These are phyloP conservation scores for Ceratobasidium sp. DNA, from an alignment of 1,284 basidiomycete species.

Conservation along the genomic window DNA sequence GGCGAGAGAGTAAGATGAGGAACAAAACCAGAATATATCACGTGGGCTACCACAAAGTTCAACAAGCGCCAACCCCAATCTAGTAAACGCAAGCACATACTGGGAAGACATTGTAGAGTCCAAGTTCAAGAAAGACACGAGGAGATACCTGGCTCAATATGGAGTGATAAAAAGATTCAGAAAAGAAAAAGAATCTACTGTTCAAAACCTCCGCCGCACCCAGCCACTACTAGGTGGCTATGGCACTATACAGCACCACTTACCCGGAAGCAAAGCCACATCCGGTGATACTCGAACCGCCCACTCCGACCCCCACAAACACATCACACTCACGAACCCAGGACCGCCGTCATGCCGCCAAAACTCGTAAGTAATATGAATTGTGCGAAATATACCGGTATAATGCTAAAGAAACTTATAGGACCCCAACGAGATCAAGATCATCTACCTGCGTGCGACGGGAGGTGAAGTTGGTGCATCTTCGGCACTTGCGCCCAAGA, in stretches of 20 bases:
- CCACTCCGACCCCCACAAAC: slow-evolving; percentile 23
- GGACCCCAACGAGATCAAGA: slow-evolving; percentile 96
- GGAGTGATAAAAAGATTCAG: no score
- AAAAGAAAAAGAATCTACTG: no score
- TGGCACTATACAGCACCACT: slow-evolving; percentile 25
- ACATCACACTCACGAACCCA: slow-evolving; percentile 50
- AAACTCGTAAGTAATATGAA: slow-evolving; percentile 72
- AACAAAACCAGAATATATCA: no score
- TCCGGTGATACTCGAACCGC: slow-evolving; percentile 7
- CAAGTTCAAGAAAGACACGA: no score
- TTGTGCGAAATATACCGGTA: slow-evolving; percentile 24
- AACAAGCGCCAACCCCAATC: no score
- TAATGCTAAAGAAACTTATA: slow-evolving; percentile 54
- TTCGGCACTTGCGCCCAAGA: slow-evolving; percentile 98
- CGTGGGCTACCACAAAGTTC: no score
- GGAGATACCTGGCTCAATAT: no score
- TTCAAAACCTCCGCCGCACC: no score
- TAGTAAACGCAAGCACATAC: no score
- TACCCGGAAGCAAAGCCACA: slow-evolving; percentile 35
- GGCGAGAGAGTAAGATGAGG: no score
- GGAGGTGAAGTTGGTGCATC: slow-evolving; percentile 99
- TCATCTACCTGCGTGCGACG: slow-evolving; percentile 99
- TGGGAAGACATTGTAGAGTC: no score
- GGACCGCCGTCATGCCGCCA: slow-evolving; percentile 72
- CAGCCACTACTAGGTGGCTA: background rate